A percentile compares a stretch with the other conserved stretches of the same genome.
These are phyloP conservation scores for Tetrahymena elliotti DNA, from an alignment of 73 alveolate species.

Conservation along the genomic window DNA sequence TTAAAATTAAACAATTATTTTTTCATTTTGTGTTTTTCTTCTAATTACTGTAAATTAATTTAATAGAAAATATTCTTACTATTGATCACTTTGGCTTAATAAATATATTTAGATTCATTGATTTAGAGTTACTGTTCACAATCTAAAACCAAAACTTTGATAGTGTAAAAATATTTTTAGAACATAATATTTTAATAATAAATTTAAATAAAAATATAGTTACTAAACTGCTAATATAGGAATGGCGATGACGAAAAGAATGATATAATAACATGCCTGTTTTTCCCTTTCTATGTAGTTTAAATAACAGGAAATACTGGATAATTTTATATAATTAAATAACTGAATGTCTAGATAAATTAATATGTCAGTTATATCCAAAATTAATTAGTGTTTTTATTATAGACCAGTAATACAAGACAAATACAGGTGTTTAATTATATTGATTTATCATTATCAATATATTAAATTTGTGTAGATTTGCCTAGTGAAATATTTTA, in stretches of 20 bases:
- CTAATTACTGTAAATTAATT: too few species aligned
- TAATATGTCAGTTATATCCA: background rate
- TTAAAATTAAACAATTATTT: too few species aligned
- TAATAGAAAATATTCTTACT: background rate
- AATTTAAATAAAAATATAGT: background rate
- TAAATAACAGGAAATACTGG: background rate
- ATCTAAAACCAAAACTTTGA: background rate
- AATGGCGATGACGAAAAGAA: background rate
- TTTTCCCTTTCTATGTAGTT: background rate
- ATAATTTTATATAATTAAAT: background rate
- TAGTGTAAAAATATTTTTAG: background rate
- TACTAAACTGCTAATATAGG: background rate
- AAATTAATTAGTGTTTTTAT: background rate
- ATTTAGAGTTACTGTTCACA: background rate
- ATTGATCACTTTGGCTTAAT: background rate
- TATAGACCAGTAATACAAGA: background rate
- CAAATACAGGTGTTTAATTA: background rate
- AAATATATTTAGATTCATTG: background rate
- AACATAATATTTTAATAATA: too few species aligned
- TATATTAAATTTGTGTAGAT: background rate
- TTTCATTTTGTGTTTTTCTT: too few species aligned
- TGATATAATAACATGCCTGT: background rate
- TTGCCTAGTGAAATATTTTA: background rate
- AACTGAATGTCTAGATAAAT: background rate
- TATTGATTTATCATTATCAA: background rate